Evolutionary conservation across 2,329 filamentous ascomycete species (phyloP).

Genomic region (Xylaria sp.): DNA sequence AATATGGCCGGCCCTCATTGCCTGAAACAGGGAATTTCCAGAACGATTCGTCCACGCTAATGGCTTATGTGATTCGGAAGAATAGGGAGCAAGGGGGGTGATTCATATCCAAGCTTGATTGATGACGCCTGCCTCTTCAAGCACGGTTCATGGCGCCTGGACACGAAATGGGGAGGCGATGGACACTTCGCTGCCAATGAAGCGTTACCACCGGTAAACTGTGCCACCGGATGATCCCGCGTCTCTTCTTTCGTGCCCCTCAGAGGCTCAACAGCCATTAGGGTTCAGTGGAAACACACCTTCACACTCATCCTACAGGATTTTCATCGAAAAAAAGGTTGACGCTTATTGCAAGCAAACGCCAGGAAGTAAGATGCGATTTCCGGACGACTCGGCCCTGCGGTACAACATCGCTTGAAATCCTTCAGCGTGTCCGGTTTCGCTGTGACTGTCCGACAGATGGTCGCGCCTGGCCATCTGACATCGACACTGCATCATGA

Average conservation of each 20-base stretch:
- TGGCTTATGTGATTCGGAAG: slow-evolving; percentile 23
- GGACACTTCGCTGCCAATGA: neutral
- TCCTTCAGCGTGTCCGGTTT: slow-evolving; percentile 21
- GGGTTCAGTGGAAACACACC: neutral
- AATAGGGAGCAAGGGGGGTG: neutral
- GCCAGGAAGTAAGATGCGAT: neutral
- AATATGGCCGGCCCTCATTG: neutral
- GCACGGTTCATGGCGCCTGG: neutral
- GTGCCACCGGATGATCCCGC: neutral
- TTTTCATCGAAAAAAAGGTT: slow-evolving; percentile 17
- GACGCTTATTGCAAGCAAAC: slow-evolving; percentile 3
- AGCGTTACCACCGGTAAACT: neutral
- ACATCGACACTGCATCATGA: neutral
- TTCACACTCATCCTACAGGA: slow-evolving; percentile 30
- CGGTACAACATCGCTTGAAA: slow-evolving; percentile 1
- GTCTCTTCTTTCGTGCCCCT: slow-evolving; percentile 17
- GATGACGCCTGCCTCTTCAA: slow-evolving; percentile 13
- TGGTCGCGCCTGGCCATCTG: neutral
- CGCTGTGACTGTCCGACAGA: slow-evolving; percentile 4
- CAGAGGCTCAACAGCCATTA: slow-evolving; percentile 8
- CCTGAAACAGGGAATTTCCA: slow-evolving; percentile 2
- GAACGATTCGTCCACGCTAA: slow-evolving; percentile 8
- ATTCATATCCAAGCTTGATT: neutral
- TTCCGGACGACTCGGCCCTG: neutral
- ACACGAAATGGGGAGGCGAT: neutral